Conservation (phyloP, 176 grass and related monocot species). For the Rhynchospora tenuis region DNA sequence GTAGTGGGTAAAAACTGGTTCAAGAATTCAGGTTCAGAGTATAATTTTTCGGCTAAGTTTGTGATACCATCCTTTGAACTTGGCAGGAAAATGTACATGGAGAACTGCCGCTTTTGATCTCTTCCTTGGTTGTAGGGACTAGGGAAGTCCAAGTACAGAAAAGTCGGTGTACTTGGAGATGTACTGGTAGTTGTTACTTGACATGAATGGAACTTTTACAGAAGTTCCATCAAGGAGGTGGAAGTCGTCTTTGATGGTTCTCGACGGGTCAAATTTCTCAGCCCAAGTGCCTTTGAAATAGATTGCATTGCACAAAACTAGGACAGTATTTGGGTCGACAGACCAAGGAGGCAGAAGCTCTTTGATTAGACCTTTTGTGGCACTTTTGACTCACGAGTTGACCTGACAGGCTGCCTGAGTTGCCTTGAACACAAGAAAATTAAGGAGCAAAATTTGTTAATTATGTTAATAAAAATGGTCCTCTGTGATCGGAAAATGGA, state of each 20-base stretch:
- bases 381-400: slow-evolving; percentile 72
- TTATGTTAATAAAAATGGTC: too few relatives aligned
- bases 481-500: too few relatives aligned
- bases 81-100: slow-evolving; percentile 74
- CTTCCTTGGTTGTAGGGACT: slow-evolving; percentile 62
- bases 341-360: slow-evolving; percentile 47
- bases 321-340: slow-evolving; percentile 42
- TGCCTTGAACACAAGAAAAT: slow-evolving; percentile 34
- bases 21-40: background rate
- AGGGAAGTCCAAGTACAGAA: slow-evolving; percentile 65
- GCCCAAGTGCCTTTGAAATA: slow-evolving; percentile 81
- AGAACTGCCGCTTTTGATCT: slow-evolving; percentile 59
- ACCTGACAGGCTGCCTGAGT: slow-evolving; percentile 46
- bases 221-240: slow-evolving; percentile 54
- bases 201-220: slow-evolving; percentile 65
- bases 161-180: slow-evolving; percentile 32
- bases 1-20: background rate
- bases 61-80: slow-evolving; percentile 51
- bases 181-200: slow-evolving; percentile 41
- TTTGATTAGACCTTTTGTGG: slow-evolving; percentile 66
- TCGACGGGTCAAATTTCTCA: slow-evolving; percentile 68
- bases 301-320: slow-evolving; percentile 67
- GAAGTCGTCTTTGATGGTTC: slow-evolving; percentile 48
- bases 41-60: slow-evolving; percentile 33
- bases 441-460: background rate